Conservation (phyloP, 2,329 filamentous ascomycete species). For the Fusarium domesticum region DNA sequence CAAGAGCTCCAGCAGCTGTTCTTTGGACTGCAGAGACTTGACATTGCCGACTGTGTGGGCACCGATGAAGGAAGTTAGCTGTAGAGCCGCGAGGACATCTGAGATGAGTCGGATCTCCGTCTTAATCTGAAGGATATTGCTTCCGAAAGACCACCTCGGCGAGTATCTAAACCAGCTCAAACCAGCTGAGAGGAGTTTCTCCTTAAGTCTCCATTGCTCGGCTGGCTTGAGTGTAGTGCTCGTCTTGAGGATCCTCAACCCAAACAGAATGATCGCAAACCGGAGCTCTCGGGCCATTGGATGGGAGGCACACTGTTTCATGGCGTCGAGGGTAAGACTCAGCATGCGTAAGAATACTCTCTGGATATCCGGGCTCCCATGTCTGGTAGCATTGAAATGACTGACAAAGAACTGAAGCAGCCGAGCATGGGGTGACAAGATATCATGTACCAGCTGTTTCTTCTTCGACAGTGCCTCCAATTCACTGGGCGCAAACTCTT, state of each 20-base stretch:
- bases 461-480: slow-evolving; percentile 69
- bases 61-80: slow-evolving; percentile 60
- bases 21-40: slow-evolving; percentile 71
- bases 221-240: slow-evolving; percentile 63
- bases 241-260: slow-evolving; percentile 70
- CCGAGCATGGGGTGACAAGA: slow-evolving; percentile 81
- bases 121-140: slow-evolving; percentile 89
- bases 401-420: slow-evolving; percentile 87
- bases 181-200: slow-evolving; percentile 80
- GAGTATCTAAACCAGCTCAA: slow-evolving; percentile 83
- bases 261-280: slow-evolving; percentile 83
- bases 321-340: slow-evolving; percentile 70
- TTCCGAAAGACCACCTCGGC: slow-evolving; percentile 91
- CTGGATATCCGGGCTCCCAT: slow-evolving; percentile 79
- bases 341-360: slow-evolving; percentile 79
- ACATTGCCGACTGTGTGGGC: slow-evolving; percentile 50
- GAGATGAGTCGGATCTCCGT: slow-evolving; percentile 80
- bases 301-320: slow-evolving; percentile 69
- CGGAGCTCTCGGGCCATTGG: slow-evolving; percentile 89
- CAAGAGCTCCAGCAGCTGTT: slow-evolving; percentile 76
- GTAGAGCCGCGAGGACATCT: slow-evolving; percentile 69
- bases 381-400: slow-evolving; percentile 89
- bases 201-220: slow-evolving; percentile 79
- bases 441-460: slow-evolving; percentile 75
- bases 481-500: slow-evolving; percentile 92